phyloP scores from a whole-genome alignment of 2,329 filamentous ascomycete species.

The Ophiostoma ips region DNA sequence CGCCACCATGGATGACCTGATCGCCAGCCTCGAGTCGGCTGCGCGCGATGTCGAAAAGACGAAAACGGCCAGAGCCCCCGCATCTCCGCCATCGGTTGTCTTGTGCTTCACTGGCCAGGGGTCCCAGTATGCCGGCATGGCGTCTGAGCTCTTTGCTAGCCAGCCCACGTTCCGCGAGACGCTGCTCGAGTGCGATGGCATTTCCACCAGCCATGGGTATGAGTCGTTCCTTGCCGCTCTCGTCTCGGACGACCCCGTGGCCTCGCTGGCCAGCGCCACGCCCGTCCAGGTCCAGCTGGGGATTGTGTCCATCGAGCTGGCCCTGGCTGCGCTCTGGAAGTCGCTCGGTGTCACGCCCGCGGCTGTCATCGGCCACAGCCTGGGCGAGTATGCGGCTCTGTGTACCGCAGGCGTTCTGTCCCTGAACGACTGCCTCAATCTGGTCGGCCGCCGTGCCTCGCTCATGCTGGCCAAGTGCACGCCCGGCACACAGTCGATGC shows the following conservation, averaged over 20 bases:
- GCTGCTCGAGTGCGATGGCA: constrained; percentile 42
- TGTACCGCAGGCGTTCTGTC: constrained; percentile 58
- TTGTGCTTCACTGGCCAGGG: constrained; percentile 46
- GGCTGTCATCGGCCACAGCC: constrained; percentile 47
- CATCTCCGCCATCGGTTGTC: constrained; percentile 32
- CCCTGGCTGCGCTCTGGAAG: constrained; percentile 40
- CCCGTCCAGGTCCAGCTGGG: constrained; percentile 40
- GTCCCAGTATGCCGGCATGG: constrained; percentile 38
- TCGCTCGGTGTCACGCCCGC: constrained; percentile 41
- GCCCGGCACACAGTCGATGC: constrained; percentile 49
- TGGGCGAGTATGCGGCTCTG: constrained; percentile 63
- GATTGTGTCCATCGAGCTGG: constrained; percentile 42
- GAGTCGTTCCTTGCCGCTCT: constrained; percentile 42
- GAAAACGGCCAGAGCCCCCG: constrained; percentile 28
- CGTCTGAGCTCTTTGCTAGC: constrained; percentile 33
- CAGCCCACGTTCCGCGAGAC: constrained; percentile 34
- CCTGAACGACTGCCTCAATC: constrained; percentile 56
- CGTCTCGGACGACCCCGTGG: constrained; percentile 24
- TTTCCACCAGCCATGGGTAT: constrained; percentile 34
- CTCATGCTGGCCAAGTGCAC: constrained; percentile 52
- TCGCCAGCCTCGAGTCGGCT: background rate
- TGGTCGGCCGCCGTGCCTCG: constrained; percentile 54
- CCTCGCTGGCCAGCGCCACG: constrained; percentile 30
- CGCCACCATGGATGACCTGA: constrained; percentile 16
- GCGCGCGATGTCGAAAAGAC: constrained; percentile 17